phyloP scores from a whole-genome alignment of 345 rosid species.

The Citrus mangshanensis region DNA sequence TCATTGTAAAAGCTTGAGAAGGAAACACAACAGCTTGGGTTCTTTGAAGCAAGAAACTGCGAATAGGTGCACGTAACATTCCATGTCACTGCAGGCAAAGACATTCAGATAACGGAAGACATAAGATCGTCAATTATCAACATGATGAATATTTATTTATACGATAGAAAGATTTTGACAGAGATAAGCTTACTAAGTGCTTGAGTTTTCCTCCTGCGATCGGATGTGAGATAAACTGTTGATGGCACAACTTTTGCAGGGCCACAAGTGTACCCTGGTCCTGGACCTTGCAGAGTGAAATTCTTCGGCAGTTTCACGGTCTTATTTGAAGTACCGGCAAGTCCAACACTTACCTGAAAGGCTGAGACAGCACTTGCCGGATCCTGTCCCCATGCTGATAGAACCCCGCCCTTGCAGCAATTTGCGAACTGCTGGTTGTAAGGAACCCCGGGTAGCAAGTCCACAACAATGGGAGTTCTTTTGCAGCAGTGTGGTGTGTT shows the following conservation, averaged over 20 bases:
- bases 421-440: constrained; percentile 75
- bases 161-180: background rate
- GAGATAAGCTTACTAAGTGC: constrained; percentile 51
- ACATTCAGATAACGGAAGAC: background rate
- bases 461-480: constrained; percentile 55
- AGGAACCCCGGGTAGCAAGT: constrained; percentile 72
- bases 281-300: constrained; percentile 71
- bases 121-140: background rate
- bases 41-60: constrained; percentile 65
- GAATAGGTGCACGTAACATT: constrained; percentile 89
- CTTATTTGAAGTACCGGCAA: constrained; percentile 75
- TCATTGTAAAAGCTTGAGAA: constrained; percentile 77
- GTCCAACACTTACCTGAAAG: constrained; percentile 70
- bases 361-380: constrained; percentile 54
- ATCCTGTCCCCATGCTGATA: constrained; percentile 79
- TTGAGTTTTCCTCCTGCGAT: constrained; percentile 66
- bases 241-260: constrained; percentile 72
- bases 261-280: constrained; percentile 78
- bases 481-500: constrained; percentile 70
- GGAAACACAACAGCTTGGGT: constrained; percentile 80
- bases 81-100: constrained; percentile 70
- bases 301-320: constrained; percentile 71
- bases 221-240: constrained; percentile 53
- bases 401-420: constrained; percentile 71
- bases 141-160: background rate